Base-by-base conservation (phyloP, 2,329 filamentous ascomycete species). In the Penicillium sclerotigenum region DNA sequence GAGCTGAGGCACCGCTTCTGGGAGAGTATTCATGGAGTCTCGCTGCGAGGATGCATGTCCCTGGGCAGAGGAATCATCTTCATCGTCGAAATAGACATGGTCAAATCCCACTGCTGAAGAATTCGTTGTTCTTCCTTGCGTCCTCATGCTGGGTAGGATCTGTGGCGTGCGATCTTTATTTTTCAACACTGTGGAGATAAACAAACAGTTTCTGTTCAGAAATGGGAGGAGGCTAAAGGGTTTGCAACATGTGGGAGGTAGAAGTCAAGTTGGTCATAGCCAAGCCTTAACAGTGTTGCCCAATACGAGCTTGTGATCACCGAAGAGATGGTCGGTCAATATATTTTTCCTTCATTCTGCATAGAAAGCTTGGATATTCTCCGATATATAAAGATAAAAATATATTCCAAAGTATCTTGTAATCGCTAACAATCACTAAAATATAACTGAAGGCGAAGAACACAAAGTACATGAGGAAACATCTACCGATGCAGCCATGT, bases 291-390 rank as follows among this genome's bases (percentile, higher is more conserved):
- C 29, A 54, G 14, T 10, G 33, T 47, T 34, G 51, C 51, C 51
- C 37, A 24, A 49, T 42, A 43, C 52, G 37, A 50, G 52, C 29
- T 45, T 26, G 52, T 43, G 52, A 41, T 47, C 20, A 22, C 16
- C 4, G 16, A 40, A 33, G 31, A 18, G 28, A 42, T 53, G 28
- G 14, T 34, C 34, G 34, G 26, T 36, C 14, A 40, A 49, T 16
- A 31, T 13, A 31, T 31, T 24, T 31, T 24, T 26, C n/a, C 8
- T 28, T 33, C 38, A 42, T 43, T 43, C 20, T 36, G 13, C n/a
- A 14, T 11, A 34, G 26, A 28, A 45, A 45, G 22, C 34, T 3
- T 40, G 16, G 9, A 24, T 2, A 24, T 36, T 13, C 1, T 9
- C 36, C 9, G 10, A 36, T 1, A 14, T 33, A 9, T 33, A 18